A percentile compares a stretch with the other conserved stretches of the same genome.
These are phyloP conservation scores for Taphrina flavorubra DNA, from an alignment of 1,139 yeast species.

Conservation along the genomic window DNA sequence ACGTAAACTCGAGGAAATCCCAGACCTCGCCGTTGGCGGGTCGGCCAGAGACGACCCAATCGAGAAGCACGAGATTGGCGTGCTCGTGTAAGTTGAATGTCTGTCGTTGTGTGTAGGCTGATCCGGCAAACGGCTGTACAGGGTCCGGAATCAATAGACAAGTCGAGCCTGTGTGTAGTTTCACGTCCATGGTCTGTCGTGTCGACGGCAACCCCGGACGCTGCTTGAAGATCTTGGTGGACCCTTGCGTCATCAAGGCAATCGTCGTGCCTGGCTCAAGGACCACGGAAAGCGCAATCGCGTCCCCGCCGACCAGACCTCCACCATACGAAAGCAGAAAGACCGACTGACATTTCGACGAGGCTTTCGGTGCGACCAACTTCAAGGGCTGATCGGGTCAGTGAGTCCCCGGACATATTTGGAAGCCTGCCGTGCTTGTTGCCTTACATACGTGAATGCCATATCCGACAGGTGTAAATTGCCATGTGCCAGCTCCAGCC, in stretches of 20 bases:
- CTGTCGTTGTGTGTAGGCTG: slow-evolving; percentile 38
- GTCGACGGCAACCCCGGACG: slow-evolving; percentile 16
- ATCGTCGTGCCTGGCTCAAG: slow-evolving; percentile 32
- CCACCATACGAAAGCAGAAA: slow-evolving; percentile 43
- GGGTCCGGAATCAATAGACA: slow-evolving; percentile 42
- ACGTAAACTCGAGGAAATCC: slow-evolving; percentile 27
- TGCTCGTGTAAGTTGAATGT: slow-evolving; percentile 24
- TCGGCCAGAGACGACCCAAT: slow-evolving; percentile 42
- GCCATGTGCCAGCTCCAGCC: slow-evolving; percentile 21
- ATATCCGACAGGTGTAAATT: slow-evolving; percentile 18
- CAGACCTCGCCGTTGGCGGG: slow-evolving; percentile 39
- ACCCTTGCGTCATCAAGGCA: slow-evolving; percentile 41
- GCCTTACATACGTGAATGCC: slow-evolving; percentile 29
- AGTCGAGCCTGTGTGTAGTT: neutral
- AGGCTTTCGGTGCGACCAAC: slow-evolving; percentile 36
- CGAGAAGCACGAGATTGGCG: slow-evolving; percentile 35
- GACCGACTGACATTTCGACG: slow-evolving; percentile 22
- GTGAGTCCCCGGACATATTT: too few species aligned
- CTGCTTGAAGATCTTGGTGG: slow-evolving; percentile 42
- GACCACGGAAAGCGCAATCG: slow-evolving; percentile 18
- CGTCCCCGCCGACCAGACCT: slow-evolving; percentile 43
- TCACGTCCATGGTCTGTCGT: slow-evolving; percentile 16
- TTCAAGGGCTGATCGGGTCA: slow-evolving; percentile 33
- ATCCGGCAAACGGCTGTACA: slow-evolving; percentile 41
- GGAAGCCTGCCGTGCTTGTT: neutral